phyloP scores from a whole-genome alignment of 2,329 filamentous ascomycete species.

The Stachybotrys chlorohalonatus region DNA sequence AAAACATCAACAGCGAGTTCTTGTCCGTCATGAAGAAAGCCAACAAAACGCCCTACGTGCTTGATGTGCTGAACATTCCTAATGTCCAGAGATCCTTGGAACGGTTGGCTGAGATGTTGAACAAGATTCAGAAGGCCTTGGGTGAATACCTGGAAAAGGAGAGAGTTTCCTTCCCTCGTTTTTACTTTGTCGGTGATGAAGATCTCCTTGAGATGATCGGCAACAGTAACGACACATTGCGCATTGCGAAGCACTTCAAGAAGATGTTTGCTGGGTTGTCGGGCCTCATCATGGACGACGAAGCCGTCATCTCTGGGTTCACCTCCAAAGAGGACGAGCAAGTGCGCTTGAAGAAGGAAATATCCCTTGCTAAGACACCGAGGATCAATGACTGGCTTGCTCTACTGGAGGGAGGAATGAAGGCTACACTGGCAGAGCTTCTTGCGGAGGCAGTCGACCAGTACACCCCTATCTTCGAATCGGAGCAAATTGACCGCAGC shows the following conservation, averaged over 20 bases:
- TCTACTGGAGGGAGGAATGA: slow-evolving; percentile 87
- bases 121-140: slow-evolving; percentile 98
- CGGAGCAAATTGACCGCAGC: slow-evolving; percentile 57
- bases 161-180: slow-evolving; percentile 92
- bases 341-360: slow-evolving; percentile 79
- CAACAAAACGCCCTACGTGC: slow-evolving; percentile 87
- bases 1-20: slow-evolving; percentile 99
- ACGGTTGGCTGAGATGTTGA: slow-evolving; percentile 88
- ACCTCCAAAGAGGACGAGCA: slow-evolving; percentile 92
- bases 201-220: slow-evolving; percentile 98
- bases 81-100: slow-evolving; percentile 95
- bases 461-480: slow-evolving; percentile 70
- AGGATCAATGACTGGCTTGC: slow-evolving; percentile 99
- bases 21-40: slow-evolving; percentile 99
- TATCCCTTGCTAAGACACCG: slow-evolving; percentile 86
- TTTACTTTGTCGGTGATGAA: slow-evolving; percentile 99
- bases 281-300: slow-evolving; percentile 84
- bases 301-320: slow-evolving; percentile 81
- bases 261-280: slow-evolving; percentile 99
- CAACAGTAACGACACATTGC: slow-evolving; percentile 94
- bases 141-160: slow-evolving; percentile 98
- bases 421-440: slow-evolving; percentile 82
- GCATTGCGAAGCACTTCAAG: slow-evolving; percentile 96
- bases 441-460: slow-evolving; percentile 77
- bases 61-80: slow-evolving; percentile 92